Evolutionary conservation across 2,329 filamentous ascomycete genomes (phyloP).

Genomic region (Arthrobotrys sphaeroides): DNA sequence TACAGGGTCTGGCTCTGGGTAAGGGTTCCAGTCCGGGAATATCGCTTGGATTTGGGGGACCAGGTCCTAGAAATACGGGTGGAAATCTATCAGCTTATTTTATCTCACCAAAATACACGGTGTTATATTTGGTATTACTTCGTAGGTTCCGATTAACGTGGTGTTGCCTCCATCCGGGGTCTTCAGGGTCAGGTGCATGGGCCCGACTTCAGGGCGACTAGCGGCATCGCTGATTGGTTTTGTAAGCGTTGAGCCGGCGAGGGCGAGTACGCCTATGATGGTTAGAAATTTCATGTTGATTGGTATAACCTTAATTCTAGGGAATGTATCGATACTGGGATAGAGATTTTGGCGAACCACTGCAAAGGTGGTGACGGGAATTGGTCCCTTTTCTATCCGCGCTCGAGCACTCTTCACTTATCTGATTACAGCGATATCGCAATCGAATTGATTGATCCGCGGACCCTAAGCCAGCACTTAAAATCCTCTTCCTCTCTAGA

Average conservation of each 20-base stretch:
- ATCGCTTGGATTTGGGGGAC: background rate
- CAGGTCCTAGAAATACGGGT: background rate
- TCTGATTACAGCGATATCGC: no score
- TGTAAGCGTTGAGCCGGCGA: background rate
- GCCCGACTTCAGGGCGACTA: background rate
- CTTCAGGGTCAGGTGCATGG: background rate
- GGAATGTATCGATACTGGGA: no score
- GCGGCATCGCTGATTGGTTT: background rate
- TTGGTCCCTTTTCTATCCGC: no score
- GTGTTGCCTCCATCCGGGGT: background rate
- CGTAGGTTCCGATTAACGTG: background rate
- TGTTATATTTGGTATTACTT: background rate
- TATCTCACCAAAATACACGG: no score
- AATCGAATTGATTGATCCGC: no score
- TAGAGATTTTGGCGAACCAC: no score
- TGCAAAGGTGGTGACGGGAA: no score
- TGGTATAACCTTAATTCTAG: no score
- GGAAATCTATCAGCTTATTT: background rate
- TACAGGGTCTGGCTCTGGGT: background rate
- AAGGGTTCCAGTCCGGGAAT: background rate
- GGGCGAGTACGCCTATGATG: background rate
- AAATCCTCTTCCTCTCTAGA: no score
- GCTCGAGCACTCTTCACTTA: no score
- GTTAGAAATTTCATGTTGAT: background rate
- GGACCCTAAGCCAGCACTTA: no score